Conservation (phyloP, 2,329 filamentous ascomycete species). For the Fusarium sp. region DNA sequence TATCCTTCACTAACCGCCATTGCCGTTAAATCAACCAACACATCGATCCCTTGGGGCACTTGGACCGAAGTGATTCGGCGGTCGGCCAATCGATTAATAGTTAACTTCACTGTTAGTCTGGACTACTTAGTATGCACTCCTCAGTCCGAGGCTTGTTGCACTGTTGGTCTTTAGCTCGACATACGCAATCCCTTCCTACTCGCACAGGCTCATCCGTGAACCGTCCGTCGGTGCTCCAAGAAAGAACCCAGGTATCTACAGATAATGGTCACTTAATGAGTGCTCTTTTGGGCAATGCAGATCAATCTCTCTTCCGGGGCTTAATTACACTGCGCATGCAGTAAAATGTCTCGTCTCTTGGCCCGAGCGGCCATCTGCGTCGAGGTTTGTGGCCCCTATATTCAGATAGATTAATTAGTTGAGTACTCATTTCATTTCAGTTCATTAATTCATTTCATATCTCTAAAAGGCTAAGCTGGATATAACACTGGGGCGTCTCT, state of each 20-base stretch:
- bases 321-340: conserved; percentile 22
- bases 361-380: conserved; percentile 25
- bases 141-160: conserved; percentile 25
- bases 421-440: conserved; percentile 35
- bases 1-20: conserved; percentile 21
- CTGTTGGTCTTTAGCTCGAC: conserved; percentile 13
- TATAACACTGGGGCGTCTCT: conserved; percentile 17
- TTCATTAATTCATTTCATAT: conserved; percentile 11
- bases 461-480: conserved; percentile 30
- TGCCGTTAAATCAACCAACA: conserved; percentile 31
- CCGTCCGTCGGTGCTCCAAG: conserved; percentile 23
- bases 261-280: not conserved
- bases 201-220: conserved; percentile 34
- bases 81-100: not conserved
- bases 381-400: conserved; percentile 24
- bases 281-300: conserved; percentile 6
- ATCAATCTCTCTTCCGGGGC: conserved; percentile 18
- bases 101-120: not conserved
- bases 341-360: conserved; percentile 8
- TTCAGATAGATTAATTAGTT: conserved; percentile 28
- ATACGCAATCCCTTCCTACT: conserved; percentile 13
- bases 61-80: conserved; percentile 9
- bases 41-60: conserved; percentile 6
- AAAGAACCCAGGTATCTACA: conserved; percentile 3
- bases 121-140: not conserved